These are phyloP conservation scores for Nicotiana tomentosiformis DNA, from an alignment of 257 asterid genomes.

Conservation along the genomic window DNA sequence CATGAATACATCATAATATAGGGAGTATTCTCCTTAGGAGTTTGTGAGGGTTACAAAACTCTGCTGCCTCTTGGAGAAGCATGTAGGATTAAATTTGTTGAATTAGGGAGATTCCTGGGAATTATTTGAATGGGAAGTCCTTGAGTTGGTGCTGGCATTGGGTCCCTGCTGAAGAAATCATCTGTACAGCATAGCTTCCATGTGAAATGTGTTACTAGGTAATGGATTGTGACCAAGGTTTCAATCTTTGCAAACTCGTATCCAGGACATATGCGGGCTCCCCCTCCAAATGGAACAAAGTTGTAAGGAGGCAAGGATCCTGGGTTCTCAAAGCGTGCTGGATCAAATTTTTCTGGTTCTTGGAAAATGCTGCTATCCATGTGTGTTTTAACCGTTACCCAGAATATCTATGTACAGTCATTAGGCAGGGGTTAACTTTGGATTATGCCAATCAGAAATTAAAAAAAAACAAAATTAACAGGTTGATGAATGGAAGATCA, in stretches of 20 bases:
- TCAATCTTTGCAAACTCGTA: slow-evolving; percentile 67
- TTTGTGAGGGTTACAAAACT: not conserved
- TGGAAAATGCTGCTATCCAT: slow-evolving; percentile 48
- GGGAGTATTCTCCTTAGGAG: not conserved
- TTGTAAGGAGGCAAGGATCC: slow-evolving; percentile 51
- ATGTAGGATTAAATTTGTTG: not conserved
- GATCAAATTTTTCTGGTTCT: slow-evolving; percentile 53
- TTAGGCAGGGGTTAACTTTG: not conserved
- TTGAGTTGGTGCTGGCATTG: slow-evolving; percentile 53
- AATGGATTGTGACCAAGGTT: slow-evolving; percentile 47
- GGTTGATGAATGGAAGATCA: not conserved
- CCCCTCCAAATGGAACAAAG: slow-evolving; percentile 68
- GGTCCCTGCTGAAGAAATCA: slow-evolving; percentile 41
- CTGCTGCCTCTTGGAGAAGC: not conserved
- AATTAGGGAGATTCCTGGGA: slow-evolving; percentile 18
- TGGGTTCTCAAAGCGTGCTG: slow-evolving; percentile 44
- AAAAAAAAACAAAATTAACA: not conserved
- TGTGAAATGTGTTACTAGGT: slow-evolving; percentile 41
- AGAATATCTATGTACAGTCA: slow-evolving; percentile 37
- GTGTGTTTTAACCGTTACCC: slow-evolving; percentile 63
- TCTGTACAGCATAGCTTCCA: slow-evolving; percentile 56
- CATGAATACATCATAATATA: not conserved
- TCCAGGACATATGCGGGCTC: slow-evolving; percentile 72
- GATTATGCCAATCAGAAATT: not conserved
- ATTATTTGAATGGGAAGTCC: slow-evolving; percentile 49